Base-by-base conservation (phyloP, 257 asterid genomes). In the Cinchona pubescens region DNA sequence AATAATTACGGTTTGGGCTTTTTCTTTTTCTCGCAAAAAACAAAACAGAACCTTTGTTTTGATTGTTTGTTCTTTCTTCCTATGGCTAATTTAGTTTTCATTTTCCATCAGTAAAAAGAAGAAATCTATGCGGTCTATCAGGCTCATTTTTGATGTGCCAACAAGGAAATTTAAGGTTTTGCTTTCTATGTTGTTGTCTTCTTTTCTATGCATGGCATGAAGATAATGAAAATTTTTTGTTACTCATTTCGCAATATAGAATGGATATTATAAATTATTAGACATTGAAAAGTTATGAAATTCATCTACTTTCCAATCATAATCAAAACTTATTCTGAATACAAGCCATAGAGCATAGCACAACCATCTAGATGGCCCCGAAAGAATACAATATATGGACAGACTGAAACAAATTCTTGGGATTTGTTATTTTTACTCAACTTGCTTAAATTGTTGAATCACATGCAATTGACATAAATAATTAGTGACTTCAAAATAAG, bases 21-120 rank as follows among this genome's bases (percentile, higher is more conserved):
- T 19, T 30, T 59, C 14, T 27, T 59, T n/a, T 8, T 11, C 16
- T 6, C 27, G 43, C 30, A 12, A 19, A 51, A 51, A 15, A 48
- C 53, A 12, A 25, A 67, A 67, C 43, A 67, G 72, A 67, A n/a
- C 43, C n/a, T 67, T 42, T 51, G 43, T 67, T 23, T 66, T 46
- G 60, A 25, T 27, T 27, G 11, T 46, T 25, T n/a, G 27, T 25
- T 60, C 73, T 46, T 25, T 30, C 42, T 46, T 69, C 27, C 10
- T 12, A 23, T 40, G 12, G 35, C 38, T 21, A 53, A 23, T 2
- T 42, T 46, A n/a, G n/a, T 53, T 53, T 71, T 53, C 75, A 71
- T 53, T 66, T 32, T 70, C 62, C 61, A 30, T 70, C 46, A 9
- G 32, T 45, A 30, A 30, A 49, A 32, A 21, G n/a, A 13, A 13